phyloP scores from a whole-genome alignment of 1,284 basidiomycete genomes.

The Puccinia coronata region DNA sequence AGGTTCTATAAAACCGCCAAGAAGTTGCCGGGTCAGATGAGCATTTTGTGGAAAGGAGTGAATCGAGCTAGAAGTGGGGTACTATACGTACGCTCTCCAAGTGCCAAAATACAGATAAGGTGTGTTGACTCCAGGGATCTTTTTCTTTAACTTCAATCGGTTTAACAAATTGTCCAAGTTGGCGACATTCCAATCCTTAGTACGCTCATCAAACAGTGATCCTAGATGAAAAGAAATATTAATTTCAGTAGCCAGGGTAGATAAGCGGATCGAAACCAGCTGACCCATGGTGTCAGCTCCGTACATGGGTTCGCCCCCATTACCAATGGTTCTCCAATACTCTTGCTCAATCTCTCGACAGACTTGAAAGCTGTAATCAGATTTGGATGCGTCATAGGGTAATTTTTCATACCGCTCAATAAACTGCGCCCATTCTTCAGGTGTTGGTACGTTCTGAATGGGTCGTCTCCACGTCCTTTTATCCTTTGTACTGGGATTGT shows the following conservation, averaged over 20 bases:
- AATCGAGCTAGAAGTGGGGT: conserved; percentile 45
- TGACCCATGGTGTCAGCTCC: conserved; percentile 88
- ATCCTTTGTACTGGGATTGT: neutral
- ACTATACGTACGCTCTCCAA: conserved; percentile 80
- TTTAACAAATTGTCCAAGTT: conserved; percentile 82
- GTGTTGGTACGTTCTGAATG: conserved; percentile 49
- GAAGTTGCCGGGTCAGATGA: neutral
- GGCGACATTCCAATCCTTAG: conserved; percentile 88
- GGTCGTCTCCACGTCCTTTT: conserved; percentile 47
- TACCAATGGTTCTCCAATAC: conserved; percentile 86
- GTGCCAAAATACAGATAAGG: conserved; percentile 98
- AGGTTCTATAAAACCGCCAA: conserved; percentile 49
- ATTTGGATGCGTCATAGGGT: conserved; percentile 68
- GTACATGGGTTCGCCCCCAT: conserved; percentile 90
- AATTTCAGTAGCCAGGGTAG: conserved; percentile 17
- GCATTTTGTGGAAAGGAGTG: neutral
- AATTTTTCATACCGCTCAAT: conserved; percentile 65
- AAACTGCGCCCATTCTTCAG: conserved; percentile 50
- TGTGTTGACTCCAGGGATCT: conserved; percentile 89
- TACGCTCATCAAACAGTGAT: conserved; percentile 79
- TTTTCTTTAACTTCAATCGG: conserved; percentile 69
- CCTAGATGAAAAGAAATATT: conserved; percentile 59
- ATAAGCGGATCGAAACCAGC: conserved; percentile 49
- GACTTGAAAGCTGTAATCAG: conserved; percentile 80
- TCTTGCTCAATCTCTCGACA: conserved; percentile 83